A percentile compares a stretch with the other conserved stretches of the same genome.
Conservation (phyloP, 495 filamentous ascomycete genomes). For the Lasiosphaeris hirsuta region DNA sequence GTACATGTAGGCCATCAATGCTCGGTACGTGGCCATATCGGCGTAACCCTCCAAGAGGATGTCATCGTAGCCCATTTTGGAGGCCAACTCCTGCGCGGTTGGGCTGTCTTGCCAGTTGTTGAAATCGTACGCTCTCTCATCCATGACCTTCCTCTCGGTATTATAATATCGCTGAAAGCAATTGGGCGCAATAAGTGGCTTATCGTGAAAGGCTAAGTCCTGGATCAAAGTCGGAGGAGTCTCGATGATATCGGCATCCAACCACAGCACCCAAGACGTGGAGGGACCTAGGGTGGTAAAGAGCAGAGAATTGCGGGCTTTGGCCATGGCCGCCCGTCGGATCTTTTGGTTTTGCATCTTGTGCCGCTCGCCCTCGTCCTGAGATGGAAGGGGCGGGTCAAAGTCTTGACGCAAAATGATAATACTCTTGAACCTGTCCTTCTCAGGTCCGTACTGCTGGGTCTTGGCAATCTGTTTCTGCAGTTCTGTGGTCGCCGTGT, state of each 20-base stretch:
- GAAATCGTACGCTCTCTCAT: constrained; percentile 87
- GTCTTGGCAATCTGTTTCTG: constrained; percentile 82
- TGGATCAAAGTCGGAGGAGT: constrained; percentile 83
- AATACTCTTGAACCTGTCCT: constrained; percentile 82
- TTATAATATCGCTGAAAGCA: constrained; percentile 91
- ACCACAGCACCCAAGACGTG: constrained; percentile 95
- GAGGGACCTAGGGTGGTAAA: constrained; percentile 96
- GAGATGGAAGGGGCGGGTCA: constrained; percentile 72
- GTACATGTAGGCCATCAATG: constrained; percentile 85
- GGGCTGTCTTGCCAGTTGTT: constrained; percentile 93
- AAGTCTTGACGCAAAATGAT: constrained; percentile 96
- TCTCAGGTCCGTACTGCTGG: constrained; percentile 69
- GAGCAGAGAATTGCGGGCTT: constrained; percentile 86
- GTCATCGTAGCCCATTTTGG: constrained; percentile 79
- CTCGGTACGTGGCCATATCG: constrained; percentile 87
- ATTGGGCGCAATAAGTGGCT: constrained; percentile 87
- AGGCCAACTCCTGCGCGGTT: constrained; percentile 67
- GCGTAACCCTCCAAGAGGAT: constrained; percentile 91
- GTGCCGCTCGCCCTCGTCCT: constrained; percentile 85
- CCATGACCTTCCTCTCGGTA: constrained; percentile 60
- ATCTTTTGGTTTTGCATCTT: constrained; percentile 84
- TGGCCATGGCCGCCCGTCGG: constrained; percentile 84
- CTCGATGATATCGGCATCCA: constrained; percentile 90
- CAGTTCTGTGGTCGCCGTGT: constrained; percentile 72
- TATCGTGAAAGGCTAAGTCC: constrained; percentile 82